Evolutionary conservation across 2,329 filamentous ascomycete species (phyloP).

Genomic region (Talaromyces funiculosus): DNA sequence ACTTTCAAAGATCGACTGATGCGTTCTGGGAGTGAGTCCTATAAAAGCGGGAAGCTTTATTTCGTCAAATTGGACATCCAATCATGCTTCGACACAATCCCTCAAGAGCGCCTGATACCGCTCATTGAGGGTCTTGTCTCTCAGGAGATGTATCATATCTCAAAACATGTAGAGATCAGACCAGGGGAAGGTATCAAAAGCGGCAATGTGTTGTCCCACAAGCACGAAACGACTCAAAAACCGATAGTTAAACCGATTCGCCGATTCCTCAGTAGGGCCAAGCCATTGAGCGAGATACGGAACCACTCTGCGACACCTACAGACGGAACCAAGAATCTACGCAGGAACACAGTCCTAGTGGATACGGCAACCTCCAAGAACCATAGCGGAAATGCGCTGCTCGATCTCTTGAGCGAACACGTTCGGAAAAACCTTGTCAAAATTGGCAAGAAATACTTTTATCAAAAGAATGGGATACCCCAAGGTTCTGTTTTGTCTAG

Average conservation of each 20-base stretch:
- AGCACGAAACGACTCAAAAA: conserved; percentile 5
- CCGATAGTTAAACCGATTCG: conserved; percentile 23
- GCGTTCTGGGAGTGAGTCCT: background rate
- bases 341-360: conserved; percentile 67
- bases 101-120: conserved; percentile 65
- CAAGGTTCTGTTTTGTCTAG: conserved; percentile 88
- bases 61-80: conserved; percentile 92
- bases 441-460: conserved; percentile 81
- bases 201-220: conserved; percentile 7
- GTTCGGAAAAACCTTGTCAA: conserved; percentile 80
- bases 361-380: conserved; percentile 58
- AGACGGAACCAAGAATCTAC: conserved; percentile 49
- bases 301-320: conserved; percentile 37
- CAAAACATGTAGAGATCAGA: conserved; percentile 68
- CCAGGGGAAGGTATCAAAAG: conserved; percentile 32
- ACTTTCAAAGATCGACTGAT: conserved; percentile 52
- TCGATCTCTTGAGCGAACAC: conserved; percentile 70
- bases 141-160: conserved; percentile 61
- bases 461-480: conserved; percentile 83
- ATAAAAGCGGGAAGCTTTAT: conserved; percentile 50
- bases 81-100: conserved; percentile 92
- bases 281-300: conserved; percentile 37
- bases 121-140: conserved; percentile 57
- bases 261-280: conserved; percentile 52
- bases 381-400: conserved; percentile 54